Percentiles rank a stretch among this genome's conserved stretches.
Conservation (phyloP, 352 stramenopile species). For the Globisporangium cederbergense region DNA sequence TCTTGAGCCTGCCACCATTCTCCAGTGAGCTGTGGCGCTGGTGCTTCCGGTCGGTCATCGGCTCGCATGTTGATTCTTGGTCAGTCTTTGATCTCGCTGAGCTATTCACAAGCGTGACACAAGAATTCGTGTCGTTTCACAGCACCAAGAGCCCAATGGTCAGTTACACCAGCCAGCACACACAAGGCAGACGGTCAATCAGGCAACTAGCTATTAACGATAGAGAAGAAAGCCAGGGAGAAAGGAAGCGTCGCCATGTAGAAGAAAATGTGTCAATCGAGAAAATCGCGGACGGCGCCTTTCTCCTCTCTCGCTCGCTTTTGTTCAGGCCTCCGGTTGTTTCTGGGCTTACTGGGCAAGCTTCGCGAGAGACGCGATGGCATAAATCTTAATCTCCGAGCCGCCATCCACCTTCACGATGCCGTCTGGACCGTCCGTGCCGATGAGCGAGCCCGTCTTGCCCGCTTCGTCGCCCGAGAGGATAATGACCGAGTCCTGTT, state of each 20-base stretch:
- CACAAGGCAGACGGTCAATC: background rate
- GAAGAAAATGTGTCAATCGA: conserved; percentile 5
- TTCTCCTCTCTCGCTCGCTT: background rate
- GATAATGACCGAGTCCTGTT: conserved; percentile 87
- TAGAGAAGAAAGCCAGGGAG: conserved; percentile 8
- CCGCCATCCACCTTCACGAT: conserved; percentile 88
- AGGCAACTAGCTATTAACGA: conserved; percentile 6
- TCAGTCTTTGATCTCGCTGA: background rate
- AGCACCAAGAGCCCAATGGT: background rate
- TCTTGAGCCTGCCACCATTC: conserved; percentile 6
- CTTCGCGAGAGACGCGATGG: conserved; percentile 78
- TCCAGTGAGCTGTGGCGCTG: conserved; percentile 6
- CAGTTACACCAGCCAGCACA: conserved; percentile 4
- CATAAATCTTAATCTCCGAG: conserved; percentile 90
- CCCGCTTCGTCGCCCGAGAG: conserved; percentile 83
- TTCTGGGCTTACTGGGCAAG: conserved; percentile 59
- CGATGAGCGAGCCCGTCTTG: conserved; percentile 80
- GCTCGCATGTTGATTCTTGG: conserved; percentile 2
- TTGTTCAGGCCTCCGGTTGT: background rate
- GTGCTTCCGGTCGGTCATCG: conserved; percentile 12
- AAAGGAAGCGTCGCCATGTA: background rate
- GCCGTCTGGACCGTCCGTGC: conserved; percentile 81
- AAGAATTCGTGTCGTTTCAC: conserved; percentile 10
- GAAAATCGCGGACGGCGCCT: background rate
- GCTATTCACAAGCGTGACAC: background rate